Percentiles rank a stretch among this genome's conserved stretches.
Evolutionary conservation across 2,329 filamentous ascomycete genomes (phyloP).

Genomic region (Curvularia sp.): DNA sequence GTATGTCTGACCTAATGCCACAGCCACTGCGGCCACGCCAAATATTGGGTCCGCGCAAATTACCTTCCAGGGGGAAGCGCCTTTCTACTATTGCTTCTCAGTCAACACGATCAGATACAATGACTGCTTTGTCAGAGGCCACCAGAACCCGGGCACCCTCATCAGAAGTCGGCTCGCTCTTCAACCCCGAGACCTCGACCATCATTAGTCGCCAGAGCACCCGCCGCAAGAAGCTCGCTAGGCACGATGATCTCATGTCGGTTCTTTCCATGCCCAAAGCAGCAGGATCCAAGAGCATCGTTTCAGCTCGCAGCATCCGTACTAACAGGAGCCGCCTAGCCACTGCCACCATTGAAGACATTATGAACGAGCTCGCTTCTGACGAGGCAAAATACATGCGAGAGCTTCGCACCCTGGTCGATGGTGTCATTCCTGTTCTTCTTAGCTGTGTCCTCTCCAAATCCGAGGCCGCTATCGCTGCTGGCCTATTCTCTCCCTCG

Average conservation of each 20-base stretch:
- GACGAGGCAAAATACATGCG: slow-evolving; percentile 90
- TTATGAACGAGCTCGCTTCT: slow-evolving; percentile 79
- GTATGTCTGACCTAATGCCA: slow-evolving; percentile 42
- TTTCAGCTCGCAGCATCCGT: slow-evolving; percentile 79
- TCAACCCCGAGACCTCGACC: slow-evolving; percentile 45
- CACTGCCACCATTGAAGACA: slow-evolving; percentile 73
- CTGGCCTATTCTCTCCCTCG: slow-evolving; percentile 71
- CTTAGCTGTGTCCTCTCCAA: slow-evolving; percentile 82
- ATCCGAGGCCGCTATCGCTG: slow-evolving; percentile 68
- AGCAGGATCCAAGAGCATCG: slow-evolving; percentile 71
- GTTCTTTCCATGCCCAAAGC: slow-evolving; percentile 77
- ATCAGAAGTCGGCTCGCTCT: slow-evolving; percentile 40
- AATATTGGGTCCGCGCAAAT: slow-evolving; percentile 54
- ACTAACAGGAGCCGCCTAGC: slow-evolving; percentile 72
- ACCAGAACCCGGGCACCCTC: slow-evolving; percentile 29
- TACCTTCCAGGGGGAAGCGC: slow-evolving; percentile 62
- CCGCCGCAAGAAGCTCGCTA: slow-evolving; percentile 74
- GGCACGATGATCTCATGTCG: slow-evolving; percentile 92
- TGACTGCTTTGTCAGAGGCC: slow-evolving; percentile 30
- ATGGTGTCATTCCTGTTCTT: slow-evolving; percentile 92
- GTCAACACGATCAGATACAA: slow-evolving; percentile 38
- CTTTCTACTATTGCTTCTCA: slow-evolving; percentile 66
- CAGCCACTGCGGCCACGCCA: slow-evolving; percentile 42
- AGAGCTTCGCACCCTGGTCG: slow-evolving; percentile 90
- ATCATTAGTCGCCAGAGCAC: slow-evolving; percentile 57